Evolutionary conservation across 164 flowering plant species (phyloP), one percentile per base, ranked within the genome.

Genomic region (Dillenia turbinata): DNA sequence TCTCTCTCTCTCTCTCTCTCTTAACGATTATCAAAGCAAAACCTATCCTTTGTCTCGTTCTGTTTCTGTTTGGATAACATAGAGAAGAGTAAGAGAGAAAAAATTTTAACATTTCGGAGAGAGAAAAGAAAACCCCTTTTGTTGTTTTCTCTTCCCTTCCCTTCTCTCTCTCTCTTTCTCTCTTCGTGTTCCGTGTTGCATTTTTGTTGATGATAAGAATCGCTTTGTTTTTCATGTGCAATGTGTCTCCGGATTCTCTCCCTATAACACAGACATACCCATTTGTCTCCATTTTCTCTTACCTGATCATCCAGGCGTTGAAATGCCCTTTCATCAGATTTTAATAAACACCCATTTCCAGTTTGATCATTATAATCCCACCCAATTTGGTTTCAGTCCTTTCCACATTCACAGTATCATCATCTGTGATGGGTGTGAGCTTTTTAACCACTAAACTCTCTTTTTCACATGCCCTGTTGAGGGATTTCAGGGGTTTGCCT

Each of bases 171-270:
- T 50, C 45, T 49, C 55, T 33, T 11, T 40, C 15, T 45, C 49
- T 46, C 47, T 47, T 52, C 49, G 51, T 49, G 2, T 44, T 46
- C 10, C n/a, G 49, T 49, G 52, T 45, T 66, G 50, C 16, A 14
- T 67, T 58, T 52, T 49, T 12, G 57, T 49, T 45, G 57, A 47
- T 60, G 50, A 66, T 53, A 54, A 68, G 49, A 68, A 51, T 54
- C 48, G 60, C 16, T 84, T 81, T 86, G 83, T 81, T 79, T 79
- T 75, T 52, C 64, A 76, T 81, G 78, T 76, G 89, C 84, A 75
- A 78, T 79, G 86, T 79, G 83, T 79, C 84, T 71, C 66, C 78
- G 67, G 79, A 74, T 78, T 78, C 68, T 69, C 19, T 68, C 50
- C 67, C 68, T 33, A 6, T 33, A 33, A 6, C 40, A 33, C 40